phyloP scores from a whole-genome alignment of 371 early-diverging fungal genomes.

The Mortierella sp. region DNA sequence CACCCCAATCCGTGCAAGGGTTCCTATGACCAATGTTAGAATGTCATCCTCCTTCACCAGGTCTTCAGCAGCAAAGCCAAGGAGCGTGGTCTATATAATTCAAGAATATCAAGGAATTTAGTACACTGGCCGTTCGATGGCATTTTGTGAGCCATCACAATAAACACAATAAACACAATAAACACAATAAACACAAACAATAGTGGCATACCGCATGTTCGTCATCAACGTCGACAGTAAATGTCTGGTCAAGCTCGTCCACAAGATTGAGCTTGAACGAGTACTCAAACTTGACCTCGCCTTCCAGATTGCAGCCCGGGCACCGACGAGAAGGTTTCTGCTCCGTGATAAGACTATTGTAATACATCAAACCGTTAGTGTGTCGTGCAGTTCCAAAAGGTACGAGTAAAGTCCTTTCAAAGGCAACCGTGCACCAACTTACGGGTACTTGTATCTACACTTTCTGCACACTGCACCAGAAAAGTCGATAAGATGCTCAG shows the following conservation, averaged over 20 bases:
- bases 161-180: background rate
- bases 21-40: background rate
- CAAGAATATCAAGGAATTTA: no score
- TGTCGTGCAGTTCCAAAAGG: no score
- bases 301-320: slow-evolving; percentile 10
- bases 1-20: slow-evolving; percentile 24
- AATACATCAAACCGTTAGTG: background rate
- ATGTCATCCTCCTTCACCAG: background rate
- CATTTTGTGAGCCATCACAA: background rate
- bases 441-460: slow-evolving; percentile 18
- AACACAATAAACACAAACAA: background rate
- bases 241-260: slow-evolving; percentile 27
- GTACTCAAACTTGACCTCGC: slow-evolving; percentile 10
- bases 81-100: slow-evolving; percentile 5
- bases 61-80: slow-evolving; percentile 22
- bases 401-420: background rate
- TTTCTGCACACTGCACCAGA: slow-evolving; percentile 7
- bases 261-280: slow-evolving; percentile 20
- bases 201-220: slow-evolving; percentile 23
- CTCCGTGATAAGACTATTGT: slow-evolving; percentile 1
- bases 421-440: background rate
- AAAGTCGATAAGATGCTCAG: slow-evolving; percentile 20
- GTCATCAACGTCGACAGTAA: slow-evolving; percentile 26
- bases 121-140: background rate
- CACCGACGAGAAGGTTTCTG: slow-evolving; percentile 8